Conservation (phyloP, 2,329 filamentous ascomycete species). For the Colletotrichum musae region DNA sequence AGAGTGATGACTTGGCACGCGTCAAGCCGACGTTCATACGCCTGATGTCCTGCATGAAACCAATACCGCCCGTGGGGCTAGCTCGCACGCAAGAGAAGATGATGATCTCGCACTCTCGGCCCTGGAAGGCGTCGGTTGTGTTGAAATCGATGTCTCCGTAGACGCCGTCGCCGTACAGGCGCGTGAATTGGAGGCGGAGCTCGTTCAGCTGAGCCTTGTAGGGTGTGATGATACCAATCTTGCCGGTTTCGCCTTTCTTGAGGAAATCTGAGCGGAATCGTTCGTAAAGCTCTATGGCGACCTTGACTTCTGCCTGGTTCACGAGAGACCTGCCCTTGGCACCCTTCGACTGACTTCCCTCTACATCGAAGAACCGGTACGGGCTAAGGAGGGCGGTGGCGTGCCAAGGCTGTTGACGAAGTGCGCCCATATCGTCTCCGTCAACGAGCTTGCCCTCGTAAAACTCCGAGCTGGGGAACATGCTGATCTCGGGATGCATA, state of each 20-base stretch:
- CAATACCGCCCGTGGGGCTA: constrained; percentile 92
- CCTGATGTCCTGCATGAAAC: constrained; percentile 97
- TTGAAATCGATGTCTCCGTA: constrained; percentile 93
- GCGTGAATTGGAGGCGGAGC: constrained; percentile 81
- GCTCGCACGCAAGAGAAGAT: constrained; percentile 99
- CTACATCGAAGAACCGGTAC: constrained; percentile 97
- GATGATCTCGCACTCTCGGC: constrained; percentile 96
- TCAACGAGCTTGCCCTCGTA: constrained; percentile 92
- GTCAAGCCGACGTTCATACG: constrained; percentile 99
- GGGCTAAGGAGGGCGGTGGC: constrained; percentile 84
- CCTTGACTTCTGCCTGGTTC: constrained; percentile 88
- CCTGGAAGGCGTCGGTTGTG: constrained; percentile 98
- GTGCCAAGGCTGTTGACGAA: constrained; percentile 90
- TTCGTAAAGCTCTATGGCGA: constrained; percentile 88
- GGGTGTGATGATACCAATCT: constrained; percentile 97
- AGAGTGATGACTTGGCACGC: constrained; percentile 94
- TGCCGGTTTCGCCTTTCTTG: constrained; percentile 76
- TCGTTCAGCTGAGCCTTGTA: constrained; percentile 94
- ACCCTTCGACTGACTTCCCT: constrained; percentile 87
- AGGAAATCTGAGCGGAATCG: constrained; percentile 81
- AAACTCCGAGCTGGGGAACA: constrained; percentile 91
- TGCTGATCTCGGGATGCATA: constrained; percentile 98
- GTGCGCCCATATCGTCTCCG: constrained; percentile 83
- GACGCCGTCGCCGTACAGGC: constrained; percentile 81
- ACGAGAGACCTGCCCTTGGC: constrained; percentile 89